Evolutionary conservation across 495 filamentous ascomycete species (phyloP), one percentile per base, ranked within the genome.

Genomic region (Trichocladium antarcticum): DNA sequence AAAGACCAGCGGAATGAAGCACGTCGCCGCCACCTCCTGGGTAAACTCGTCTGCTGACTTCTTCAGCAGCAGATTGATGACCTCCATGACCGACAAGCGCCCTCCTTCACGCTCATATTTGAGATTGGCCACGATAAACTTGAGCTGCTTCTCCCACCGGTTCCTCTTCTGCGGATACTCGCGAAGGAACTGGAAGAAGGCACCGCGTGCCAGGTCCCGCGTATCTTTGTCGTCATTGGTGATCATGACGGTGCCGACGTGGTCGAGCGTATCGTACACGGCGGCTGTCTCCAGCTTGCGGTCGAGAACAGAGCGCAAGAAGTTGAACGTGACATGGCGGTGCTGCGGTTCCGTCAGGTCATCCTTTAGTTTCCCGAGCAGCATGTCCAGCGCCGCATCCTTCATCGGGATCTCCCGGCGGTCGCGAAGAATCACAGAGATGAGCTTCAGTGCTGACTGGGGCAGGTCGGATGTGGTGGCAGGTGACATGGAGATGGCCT

Each of bases 101-200:
- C 92, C 92, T 31, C 90, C 83, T 51, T 84, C 80, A 55, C 89
- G 78, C 41, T 89, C 80, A 66, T 95, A 98, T 32, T 90, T 82
- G 48, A 98, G 73, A 55, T 98, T 98, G 53, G 84, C 82, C 21
- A 89, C 78, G 32, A 97, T 73, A 68, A 97, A 97, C 38, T 70
- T 77, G 39, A 95, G 74, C 63, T 98, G 92, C 56, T 96, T 95
- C 11, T 76, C 75, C 76, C 89, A 87, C 3, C 93, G 74, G 53
- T 80, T 82, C 61, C 85, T 86, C 56, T 82, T 86, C 60, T 97
- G 92, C 0, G 92, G 92, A 60, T 96, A 98, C 37, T 96, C 85
- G 53, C 89, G 80, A 31, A 98, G 65, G 72, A 97, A 98, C 57
- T 95, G 87, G 62, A 95, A 80, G 66, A 93, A 98, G 20, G 81